Evolutionary conservation across 345 rosid genomes (phyloP).

Genomic region (Camelina neglecta): DNA sequence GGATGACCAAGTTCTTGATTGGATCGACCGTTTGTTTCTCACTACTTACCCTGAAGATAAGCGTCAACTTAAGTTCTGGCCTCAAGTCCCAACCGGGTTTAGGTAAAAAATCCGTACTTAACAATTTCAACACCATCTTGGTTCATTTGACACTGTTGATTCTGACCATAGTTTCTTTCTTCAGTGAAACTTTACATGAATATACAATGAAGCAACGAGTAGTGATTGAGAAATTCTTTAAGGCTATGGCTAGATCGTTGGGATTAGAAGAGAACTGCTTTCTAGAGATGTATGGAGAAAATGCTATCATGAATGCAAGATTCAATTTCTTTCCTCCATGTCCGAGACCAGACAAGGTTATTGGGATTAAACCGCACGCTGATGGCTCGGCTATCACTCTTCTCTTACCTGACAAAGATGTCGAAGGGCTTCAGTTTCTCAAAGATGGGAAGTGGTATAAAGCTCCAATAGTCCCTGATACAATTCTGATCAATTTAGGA

Average conservation of each 20-base stretch:
- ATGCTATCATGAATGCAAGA: constrained; percentile 48
- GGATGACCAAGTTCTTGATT: constrained; percentile 66
- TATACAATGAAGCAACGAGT: constrained; percentile 40
- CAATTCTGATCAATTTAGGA: constrained; percentile 58
- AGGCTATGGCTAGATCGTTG: constrained; percentile 60
- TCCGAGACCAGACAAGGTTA: constrained; percentile 56
- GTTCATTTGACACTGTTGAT: constrained; percentile 6
- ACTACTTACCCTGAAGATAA: constrained; percentile 52
- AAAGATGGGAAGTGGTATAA: constrained; percentile 58
- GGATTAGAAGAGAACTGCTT: constrained; percentile 54
- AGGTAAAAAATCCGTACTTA: neutral
- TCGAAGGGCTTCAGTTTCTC: constrained; percentile 55
- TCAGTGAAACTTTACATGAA: constrained; percentile 49
- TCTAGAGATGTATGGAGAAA: constrained; percentile 52
- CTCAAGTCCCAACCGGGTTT: constrained; percentile 51
- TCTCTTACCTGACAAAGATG: constrained; percentile 57
- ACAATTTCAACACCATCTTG: neutral
- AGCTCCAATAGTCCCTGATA: constrained; percentile 52
- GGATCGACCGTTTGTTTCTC: constrained; percentile 69
- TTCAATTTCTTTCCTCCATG: constrained; percentile 67
- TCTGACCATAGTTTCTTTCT: neutral
- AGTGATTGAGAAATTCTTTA: constrained; percentile 44
- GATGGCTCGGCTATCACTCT: constrained; percentile 66
- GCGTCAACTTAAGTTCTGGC: constrained; percentile 59
- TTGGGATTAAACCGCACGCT: constrained; percentile 62